phyloP scores from a whole-genome alignment of 768 basidiomycete species.

The Tricholoma terreum region DNA sequence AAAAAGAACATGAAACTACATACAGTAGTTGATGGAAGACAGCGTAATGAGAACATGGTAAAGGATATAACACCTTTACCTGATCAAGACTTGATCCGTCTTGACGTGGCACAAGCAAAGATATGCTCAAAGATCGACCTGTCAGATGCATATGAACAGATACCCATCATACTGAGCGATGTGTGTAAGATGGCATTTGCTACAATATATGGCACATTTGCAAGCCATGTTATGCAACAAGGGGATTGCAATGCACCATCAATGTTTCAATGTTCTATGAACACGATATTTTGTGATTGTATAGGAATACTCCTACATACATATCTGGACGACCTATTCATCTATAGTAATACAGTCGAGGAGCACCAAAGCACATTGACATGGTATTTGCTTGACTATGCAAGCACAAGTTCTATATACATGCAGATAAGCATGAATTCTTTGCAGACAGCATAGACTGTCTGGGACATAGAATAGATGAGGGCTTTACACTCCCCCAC shows the following conservation, averaged over 20 bases:
- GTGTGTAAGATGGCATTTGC: constrained; percentile 21
- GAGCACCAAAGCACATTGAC: constrained; percentile 29
- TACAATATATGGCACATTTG: no score
- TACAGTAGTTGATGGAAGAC: no score
- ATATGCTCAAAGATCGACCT: no score
- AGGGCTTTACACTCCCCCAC: no score
- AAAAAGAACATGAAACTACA: background rate
- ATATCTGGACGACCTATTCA: constrained; percentile 36
- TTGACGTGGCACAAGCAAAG: background rate
- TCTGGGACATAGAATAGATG: constrained; percentile 33
- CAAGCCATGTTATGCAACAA: constrained; percentile 27
- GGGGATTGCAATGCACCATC: constrained; percentile 13
- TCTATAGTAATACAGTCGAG: constrained; percentile 27
- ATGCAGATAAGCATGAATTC: constrained; percentile 24
- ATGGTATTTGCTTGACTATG: constrained; percentile 22
- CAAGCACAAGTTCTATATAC: constrained; percentile 22
- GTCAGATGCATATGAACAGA: background rate
- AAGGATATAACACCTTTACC: background rate
- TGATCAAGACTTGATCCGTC: background rate
- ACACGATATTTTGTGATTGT: constrained; percentile 22
- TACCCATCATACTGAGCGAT: background rate
- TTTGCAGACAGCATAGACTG: constrained; percentile 23
- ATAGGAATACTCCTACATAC: constrained; percentile 29
- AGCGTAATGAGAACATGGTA: no score
- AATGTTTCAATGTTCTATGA: constrained; percentile 36